A percentile compares a stretch with the other conserved stretches of the same genome.
Conservation (phyloP, 257 asterid genomes). For the Solanum verrucosum region DNA sequence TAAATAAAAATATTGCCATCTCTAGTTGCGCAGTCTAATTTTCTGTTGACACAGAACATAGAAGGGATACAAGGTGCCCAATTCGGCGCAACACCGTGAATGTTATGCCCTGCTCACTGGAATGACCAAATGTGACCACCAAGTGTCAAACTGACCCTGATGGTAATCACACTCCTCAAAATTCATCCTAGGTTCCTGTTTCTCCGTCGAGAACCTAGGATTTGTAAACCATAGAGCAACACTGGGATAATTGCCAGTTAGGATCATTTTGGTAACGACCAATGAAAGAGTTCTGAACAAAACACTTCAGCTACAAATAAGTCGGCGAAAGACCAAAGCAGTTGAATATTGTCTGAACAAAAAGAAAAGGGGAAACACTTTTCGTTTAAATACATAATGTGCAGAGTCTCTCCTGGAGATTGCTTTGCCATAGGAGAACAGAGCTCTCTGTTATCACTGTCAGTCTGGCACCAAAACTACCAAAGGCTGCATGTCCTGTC, state of each 20-base stretch:
- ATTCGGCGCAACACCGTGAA: not conserved
- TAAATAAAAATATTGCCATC: too few species aligned
- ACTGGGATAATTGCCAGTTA: not conserved
- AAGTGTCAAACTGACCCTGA: not conserved
- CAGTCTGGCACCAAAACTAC: not conserved
- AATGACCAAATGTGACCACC: not conserved
- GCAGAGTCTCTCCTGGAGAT: conserved; percentile 2
- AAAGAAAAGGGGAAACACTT: not conserved
- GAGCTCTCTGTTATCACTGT: not conserved
- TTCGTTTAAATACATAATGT: not conserved
- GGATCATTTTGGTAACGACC: not conserved
- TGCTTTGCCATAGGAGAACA: not conserved
- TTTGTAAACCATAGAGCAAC: not conserved
- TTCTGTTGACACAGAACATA: not conserved
- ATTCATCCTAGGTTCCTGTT: not conserved
- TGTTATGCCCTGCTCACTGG: not conserved
- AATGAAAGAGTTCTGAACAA: not conserved
- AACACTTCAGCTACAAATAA: not conserved
- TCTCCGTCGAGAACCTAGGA: not conserved
- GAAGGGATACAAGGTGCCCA: not conserved
- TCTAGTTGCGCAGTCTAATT: not conserved
- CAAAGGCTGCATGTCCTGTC: not conserved
- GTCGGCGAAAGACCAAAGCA: not conserved
- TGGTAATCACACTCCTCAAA: not conserved
- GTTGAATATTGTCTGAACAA: not conserved